phyloP scores from a whole-genome alignment of 345 rosid genomes.

The Kernera saxatilis region DNA sequence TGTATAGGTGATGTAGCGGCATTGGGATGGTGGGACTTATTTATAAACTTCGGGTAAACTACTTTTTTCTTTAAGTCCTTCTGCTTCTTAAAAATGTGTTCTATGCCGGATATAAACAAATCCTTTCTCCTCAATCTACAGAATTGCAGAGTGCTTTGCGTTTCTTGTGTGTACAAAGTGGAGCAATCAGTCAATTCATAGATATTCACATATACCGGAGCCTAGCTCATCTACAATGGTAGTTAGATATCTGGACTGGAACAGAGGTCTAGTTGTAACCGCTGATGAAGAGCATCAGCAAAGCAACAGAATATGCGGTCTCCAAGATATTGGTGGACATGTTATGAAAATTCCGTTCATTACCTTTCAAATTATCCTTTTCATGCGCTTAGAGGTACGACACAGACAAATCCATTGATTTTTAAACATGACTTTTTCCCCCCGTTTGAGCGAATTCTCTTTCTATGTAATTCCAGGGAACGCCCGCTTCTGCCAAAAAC shows the following conservation, averaged over 20 bases:
- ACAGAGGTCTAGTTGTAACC: constrained; percentile 54
- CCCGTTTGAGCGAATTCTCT: not conserved
- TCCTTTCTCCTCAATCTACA: constrained; percentile 28
- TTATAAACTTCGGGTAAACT: constrained; percentile 75
- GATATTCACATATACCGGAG: constrained; percentile 45
- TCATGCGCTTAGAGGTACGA: constrained; percentile 86
- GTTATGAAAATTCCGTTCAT: constrained; percentile 79
- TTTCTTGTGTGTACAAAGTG: constrained; percentile 89
- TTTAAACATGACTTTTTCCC: not conserved
- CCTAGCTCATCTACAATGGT: constrained; percentile 50
- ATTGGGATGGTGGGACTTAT: constrained; percentile 95
- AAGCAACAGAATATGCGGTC: constrained; percentile 49
- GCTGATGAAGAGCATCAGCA: constrained; percentile 54
- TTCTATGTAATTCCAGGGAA: constrained; percentile 50
- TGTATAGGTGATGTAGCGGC: constrained; percentile 74
- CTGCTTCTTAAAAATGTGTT: not conserved
- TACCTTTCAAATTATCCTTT: constrained; percentile 67
- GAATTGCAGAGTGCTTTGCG: constrained; percentile 91
- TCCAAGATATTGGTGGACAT: constrained; percentile 88
- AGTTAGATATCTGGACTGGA: constrained; percentile 63
- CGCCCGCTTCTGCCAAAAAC: constrained; percentile 61
- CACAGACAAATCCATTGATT: not conserved
- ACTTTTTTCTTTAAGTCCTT: constrained; percentile 6
- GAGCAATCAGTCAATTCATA: constrained; percentile 86
- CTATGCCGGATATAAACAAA: not conserved